These are phyloP conservation scores for Leccinum ochraceum DNA, from an alignment of 768 basidiomycete species.

Conservation along the genomic window DNA sequence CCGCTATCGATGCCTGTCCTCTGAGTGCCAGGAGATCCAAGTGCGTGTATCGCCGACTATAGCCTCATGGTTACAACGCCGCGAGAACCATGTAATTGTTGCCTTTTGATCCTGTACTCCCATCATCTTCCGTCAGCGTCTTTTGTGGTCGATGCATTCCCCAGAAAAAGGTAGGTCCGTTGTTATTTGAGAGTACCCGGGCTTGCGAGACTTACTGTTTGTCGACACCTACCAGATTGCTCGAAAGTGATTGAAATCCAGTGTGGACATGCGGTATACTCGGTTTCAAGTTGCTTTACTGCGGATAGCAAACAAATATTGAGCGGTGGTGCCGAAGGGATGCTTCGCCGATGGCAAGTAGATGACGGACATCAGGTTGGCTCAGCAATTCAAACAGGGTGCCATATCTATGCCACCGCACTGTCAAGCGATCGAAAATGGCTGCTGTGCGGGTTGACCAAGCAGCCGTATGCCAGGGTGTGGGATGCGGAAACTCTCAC, in stretches of 20 bases:
- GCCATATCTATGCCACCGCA: not conserved
- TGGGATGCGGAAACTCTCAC: not conserved
- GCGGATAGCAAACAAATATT: not conserved
- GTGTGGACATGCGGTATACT: not conserved
- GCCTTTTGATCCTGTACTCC: not conserved
- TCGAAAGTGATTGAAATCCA: not conserved
- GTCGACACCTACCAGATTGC: not conserved
- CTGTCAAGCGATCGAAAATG: not conserved
- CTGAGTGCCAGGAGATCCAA: too few species aligned
- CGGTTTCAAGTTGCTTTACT: not conserved
- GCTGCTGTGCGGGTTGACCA: not conserved
- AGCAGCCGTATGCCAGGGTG: not conserved
- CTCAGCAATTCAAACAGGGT: not conserved
- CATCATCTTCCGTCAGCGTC: not conserved
- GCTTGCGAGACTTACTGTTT: not conserved
- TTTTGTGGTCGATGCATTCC: not conserved
- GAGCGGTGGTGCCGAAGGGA: slow-evolving; percentile 3
- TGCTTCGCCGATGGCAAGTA: slow-evolving; percentile 5
- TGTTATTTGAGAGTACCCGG: not conserved
- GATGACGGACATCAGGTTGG: not conserved
- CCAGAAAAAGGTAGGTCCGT: not conserved
- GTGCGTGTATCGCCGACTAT: too few species aligned
- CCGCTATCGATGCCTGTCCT: too few species aligned
- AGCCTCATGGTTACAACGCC: too few species aligned
- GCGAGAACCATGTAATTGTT: too few species aligned